Conservation (phyloP, 441 rosid species). For the Cnidoscolus chayamansa region DNA sequence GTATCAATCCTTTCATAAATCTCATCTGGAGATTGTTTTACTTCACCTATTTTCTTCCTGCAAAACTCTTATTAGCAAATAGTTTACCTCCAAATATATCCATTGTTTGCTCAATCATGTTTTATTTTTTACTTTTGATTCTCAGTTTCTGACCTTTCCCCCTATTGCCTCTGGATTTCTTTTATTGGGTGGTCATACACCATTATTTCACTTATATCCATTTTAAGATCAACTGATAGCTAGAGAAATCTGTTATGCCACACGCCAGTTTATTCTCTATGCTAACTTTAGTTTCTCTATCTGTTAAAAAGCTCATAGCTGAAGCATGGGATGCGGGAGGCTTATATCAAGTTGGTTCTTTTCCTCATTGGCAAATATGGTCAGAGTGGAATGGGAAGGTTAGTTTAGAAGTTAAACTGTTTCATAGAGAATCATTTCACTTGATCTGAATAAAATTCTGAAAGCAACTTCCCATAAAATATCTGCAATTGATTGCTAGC, state of each 20-base stretch:
- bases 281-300: not conserved
- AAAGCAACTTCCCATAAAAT: not conserved
- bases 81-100: not conserved
- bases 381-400: conserved; percentile 99
- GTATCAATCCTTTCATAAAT: not conserved
- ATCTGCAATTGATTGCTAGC: not conserved
- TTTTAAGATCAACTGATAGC: not conserved
- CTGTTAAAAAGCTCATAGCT: conserved; percentile 70
- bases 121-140: not conserved
- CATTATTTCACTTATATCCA: not conserved
- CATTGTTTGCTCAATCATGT: not conserved
- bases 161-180: not conserved
- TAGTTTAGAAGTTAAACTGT: conserved; percentile 23
- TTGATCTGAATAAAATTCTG: not conserved
- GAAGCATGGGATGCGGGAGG: conserved; percentile 99
- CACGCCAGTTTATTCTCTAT: not conserved
- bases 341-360: conserved; percentile 90
- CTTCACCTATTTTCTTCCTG: not conserved
- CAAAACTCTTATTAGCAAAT: not conserved
- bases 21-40: not conserved
- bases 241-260: not conserved
- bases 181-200: not conserved
- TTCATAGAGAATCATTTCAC: not conserved
- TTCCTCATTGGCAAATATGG: conserved; percentile 98
- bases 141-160: not conserved